Evolutionary conservation across 2,329 filamentous ascomycete genomes (phyloP).

Genomic region (Arthrobotrys megalospora): DNA sequence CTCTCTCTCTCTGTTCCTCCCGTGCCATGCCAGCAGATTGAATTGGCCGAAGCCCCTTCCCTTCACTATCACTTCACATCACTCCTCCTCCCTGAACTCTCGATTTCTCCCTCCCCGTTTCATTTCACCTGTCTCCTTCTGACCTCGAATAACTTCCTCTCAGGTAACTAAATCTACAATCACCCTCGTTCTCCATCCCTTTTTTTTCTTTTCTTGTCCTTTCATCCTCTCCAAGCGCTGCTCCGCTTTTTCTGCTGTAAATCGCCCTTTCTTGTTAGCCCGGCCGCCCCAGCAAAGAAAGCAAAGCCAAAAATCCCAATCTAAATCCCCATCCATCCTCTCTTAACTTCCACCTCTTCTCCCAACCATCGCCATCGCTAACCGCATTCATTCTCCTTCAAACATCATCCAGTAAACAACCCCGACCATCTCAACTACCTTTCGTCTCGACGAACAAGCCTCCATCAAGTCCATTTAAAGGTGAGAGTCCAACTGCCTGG

Average conservation of each 20-base stretch:
- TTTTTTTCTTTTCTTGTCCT: conserved; percentile 47
- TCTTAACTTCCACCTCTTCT: conserved; percentile 25
- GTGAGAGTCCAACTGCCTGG: conserved; percentile 51
- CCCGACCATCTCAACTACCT: conserved; percentile 22
- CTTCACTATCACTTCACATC: conserved; percentile 39
- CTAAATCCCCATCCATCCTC: conserved; percentile 57
- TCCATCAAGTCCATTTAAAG: conserved; percentile 36
- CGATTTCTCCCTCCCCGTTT: conserved; percentile 54
- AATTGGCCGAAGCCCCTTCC: background rate
- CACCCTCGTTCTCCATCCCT: conserved; percentile 45
- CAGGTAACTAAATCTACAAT: background rate
- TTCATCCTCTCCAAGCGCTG: conserved; percentile 32
- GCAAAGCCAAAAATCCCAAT: conserved; percentile 51
- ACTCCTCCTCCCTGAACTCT: conserved; percentile 58
- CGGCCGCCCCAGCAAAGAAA: conserved; percentile 40
- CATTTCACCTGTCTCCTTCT: conserved; percentile 50
- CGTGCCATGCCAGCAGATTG: conserved; percentile 6
- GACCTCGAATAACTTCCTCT: background rate
- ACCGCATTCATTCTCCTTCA: conserved; percentile 58
- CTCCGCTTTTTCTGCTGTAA: conserved; percentile 41
- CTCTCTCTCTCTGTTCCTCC: conserved; percentile 15
- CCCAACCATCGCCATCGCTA: conserved; percentile 55
- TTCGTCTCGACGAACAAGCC: conserved; percentile 28
- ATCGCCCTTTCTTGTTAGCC: conserved; percentile 22
- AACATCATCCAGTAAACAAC: conserved; percentile 21